phyloP scores from a whole-genome alignment of 176 grass and related monocot genomes.

The Lolium multiflorum region DNA sequence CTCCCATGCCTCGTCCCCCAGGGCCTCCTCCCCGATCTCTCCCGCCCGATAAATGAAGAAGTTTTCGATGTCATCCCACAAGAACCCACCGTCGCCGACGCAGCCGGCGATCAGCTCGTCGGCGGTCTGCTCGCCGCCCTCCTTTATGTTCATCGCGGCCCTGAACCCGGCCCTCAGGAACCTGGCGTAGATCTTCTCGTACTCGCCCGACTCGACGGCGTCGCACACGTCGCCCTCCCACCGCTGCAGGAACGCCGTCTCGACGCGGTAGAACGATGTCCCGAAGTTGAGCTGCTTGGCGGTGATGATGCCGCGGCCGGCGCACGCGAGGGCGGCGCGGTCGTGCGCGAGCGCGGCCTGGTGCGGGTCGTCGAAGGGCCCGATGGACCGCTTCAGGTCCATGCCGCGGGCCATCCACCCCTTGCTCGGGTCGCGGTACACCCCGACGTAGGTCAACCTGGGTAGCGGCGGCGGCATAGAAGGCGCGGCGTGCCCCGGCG shows the following conservation, averaged over 20 bases:
- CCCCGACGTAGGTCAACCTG: background rate
- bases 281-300: constrained; percentile 14
- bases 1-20: background rate
- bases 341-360: constrained; percentile 54
- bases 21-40: constrained; percentile 16
- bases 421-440: background rate
- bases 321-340: constrained; percentile 36
- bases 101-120: background rate
- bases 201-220: constrained; percentile 24
- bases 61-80: background rate
- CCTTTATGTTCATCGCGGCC: background rate
- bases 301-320: background rate
- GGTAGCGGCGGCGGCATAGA: background rate
- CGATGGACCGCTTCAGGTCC: constrained; percentile 1
- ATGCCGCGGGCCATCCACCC: constrained; percentile 29
- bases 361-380: constrained; percentile 25
- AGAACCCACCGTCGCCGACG: background rate
- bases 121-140: background rate
- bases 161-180: constrained; percentile 25
- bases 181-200: constrained; percentile 42
- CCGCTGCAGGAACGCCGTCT: constrained; percentile 35
- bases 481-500: background rate
- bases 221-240: constrained; percentile 12
- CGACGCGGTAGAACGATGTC: constrained; percentile 19
- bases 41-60: constrained; percentile 1